Percentiles rank a stretch among this genome's conserved stretches.
Conservation (phyloP, 306 rosid species). For the apple (Malus domestica) region DNA sequence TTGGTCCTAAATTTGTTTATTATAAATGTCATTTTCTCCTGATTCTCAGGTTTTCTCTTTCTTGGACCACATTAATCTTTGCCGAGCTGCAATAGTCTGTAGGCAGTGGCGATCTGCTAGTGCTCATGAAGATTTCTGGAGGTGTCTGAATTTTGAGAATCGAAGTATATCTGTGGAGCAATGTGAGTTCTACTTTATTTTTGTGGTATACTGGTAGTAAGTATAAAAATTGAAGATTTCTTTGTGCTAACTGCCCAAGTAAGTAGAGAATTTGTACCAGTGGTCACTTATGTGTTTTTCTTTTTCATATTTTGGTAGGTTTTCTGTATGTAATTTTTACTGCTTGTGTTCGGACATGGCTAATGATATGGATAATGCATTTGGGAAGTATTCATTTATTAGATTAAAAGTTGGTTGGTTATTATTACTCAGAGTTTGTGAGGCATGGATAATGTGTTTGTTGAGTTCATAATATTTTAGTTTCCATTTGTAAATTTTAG, state of each 20-base stretch:
- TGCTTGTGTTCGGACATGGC: background rate
- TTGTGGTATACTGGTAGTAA: background rate
- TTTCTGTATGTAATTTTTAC: background rate
- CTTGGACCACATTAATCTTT: conserved; percentile 82
- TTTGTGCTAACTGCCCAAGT: background rate
- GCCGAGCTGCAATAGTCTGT: conserved; percentile 91
- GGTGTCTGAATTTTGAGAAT: conserved; percentile 77
- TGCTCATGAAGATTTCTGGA: conserved; percentile 99
- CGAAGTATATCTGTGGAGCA: conserved; percentile 78
- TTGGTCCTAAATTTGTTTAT: background rate
- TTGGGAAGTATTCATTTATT: background rate
- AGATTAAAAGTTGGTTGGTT: background rate
- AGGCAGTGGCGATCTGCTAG: conserved; percentile 92
- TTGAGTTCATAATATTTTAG: background rate
- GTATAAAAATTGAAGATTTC: background rate
- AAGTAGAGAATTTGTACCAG: background rate
- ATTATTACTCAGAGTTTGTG: background rate
- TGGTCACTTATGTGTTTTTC: background rate
- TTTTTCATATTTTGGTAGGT: background rate
- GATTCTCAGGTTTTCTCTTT: conserved; percentile 79
- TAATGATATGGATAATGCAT: background rate
- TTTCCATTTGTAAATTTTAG: background rate
- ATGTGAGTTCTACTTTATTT: conserved; percentile 48
- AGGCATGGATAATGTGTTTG: background rate
- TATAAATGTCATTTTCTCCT: background rate